Conservation (phyloP, 176 grass and related monocot species). For the Zea luxurians region DNA sequence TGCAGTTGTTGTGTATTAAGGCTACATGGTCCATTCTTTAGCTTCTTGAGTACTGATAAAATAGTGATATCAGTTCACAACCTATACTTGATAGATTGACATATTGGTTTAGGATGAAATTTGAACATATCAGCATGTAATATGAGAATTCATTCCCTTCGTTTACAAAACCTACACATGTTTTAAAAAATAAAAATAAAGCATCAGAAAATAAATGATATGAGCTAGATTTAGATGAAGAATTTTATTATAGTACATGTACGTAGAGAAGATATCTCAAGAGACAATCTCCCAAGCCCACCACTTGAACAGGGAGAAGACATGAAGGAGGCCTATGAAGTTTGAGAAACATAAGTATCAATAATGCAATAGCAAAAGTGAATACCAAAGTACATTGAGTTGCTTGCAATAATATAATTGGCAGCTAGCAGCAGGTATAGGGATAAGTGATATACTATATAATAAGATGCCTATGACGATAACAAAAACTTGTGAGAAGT, state of each 20-base stretch:
- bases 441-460: constrained; percentile 24
- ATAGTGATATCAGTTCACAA: constrained; percentile 9
- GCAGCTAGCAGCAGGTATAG: not conserved
- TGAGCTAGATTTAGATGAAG: too few species aligned
- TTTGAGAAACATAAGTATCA: not conserved
- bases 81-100: constrained; percentile 3
- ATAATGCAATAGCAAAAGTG: not conserved
- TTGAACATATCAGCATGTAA: too few species aligned
- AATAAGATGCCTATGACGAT: constrained; percentile 20
- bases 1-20: constrained; percentile 96
- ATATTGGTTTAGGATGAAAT: constrained; percentile 77
- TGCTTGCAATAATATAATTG: not conserved
- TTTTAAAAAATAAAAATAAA: too few species aligned
- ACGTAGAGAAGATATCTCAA: too few species aligned
- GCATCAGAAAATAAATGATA: too few species aligned
- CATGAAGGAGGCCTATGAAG: too few species aligned
- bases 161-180: too few species aligned
- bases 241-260: too few species aligned
- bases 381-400: constrained; percentile 20
- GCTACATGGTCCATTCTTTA: constrained; percentile 94
- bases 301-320: too few species aligned
- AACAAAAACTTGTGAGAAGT: constrained; percentile 17
- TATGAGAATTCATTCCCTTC: too few species aligned
- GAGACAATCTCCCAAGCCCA: too few species aligned
- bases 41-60: constrained; percentile 63